These are phyloP conservation scores for Fragaria nilgerrensis DNA, from an alignment of 306 rosid species.

Conservation along the genomic window DNA sequence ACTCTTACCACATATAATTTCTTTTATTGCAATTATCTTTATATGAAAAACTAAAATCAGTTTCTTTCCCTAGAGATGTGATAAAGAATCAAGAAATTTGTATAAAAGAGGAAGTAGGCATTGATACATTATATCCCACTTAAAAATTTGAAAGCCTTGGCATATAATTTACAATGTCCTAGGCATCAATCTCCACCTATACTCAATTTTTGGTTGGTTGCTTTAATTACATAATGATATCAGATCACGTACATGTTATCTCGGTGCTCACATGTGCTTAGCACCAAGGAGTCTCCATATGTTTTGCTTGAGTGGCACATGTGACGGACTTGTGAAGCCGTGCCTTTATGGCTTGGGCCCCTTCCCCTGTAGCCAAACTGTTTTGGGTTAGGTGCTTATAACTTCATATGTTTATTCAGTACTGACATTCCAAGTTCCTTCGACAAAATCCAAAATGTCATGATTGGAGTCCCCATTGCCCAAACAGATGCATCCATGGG, in stretches of 20 bases:
- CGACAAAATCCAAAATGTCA: not conserved
- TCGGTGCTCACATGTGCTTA: not conserved
- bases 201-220: not conserved
- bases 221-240: not conserved
- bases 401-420: not conserved
- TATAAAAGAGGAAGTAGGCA: not conserved
- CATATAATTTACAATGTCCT: not conserved
- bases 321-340: not conserved
- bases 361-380: not conserved
- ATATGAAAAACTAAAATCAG: not conserved
- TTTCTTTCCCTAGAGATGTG: not conserved
- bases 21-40: not conserved
- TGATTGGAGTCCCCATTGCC: not conserved
- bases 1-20: not conserved
- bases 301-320: not conserved
- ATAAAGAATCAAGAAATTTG: not conserved
- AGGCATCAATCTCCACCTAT: not conserved
- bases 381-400: not conserved
- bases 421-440: not conserved
- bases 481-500: not conserved
- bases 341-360: not conserved
- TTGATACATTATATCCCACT: not conserved
- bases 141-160: not conserved
- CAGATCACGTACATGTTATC: not conserved
- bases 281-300: not conserved